phyloP scores from a whole-genome alignment of 2,329 filamentous ascomycete species.

The Colletotrichum horii region DNA sequence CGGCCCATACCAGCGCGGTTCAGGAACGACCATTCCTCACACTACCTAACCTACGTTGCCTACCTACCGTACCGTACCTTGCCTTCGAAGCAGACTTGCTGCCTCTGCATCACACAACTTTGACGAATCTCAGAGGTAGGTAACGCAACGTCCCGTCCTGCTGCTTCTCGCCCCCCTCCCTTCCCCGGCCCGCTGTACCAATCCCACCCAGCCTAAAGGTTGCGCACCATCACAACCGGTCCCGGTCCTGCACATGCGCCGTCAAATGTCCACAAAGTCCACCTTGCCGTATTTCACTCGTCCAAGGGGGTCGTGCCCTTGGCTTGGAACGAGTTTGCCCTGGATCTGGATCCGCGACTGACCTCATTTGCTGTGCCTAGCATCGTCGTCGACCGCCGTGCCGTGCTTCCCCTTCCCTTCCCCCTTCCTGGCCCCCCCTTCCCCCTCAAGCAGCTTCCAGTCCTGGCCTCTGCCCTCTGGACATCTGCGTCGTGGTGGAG shows the following conservation, averaged over 20 bases:
- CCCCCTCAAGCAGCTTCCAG: not conserved
- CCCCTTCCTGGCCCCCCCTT: not conserved
- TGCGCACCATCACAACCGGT: constrained; percentile 3
- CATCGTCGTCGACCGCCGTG: constrained; percentile 9
- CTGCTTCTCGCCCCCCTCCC: not conserved
- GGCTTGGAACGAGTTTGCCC: not conserved
- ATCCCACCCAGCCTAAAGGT: not conserved
- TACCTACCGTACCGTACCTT: not conserved
- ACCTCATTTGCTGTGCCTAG: constrained; percentile 20
- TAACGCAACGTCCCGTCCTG: not conserved
- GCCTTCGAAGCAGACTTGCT: not conserved
- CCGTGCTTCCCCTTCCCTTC: constrained; percentile 4
- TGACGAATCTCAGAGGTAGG: not conserved
- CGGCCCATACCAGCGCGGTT: not conserved
- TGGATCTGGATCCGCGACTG: constrained; percentile 16
- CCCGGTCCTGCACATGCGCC: not conserved
- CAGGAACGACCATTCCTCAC: not conserved
- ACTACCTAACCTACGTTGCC: not conserved
- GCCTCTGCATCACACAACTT: not conserved
- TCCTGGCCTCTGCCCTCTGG: not conserved
- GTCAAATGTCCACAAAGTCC: not conserved
- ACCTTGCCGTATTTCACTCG: constrained; percentile 2
- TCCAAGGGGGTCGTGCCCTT: not conserved
- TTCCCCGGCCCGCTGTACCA: not conserved
- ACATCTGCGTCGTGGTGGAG: constrained; percentile 18